These are phyloP conservation scores for Leishmania aethiopica DNA, from an alignment of 208 protist genomes.

Conservation along the genomic window DNA sequence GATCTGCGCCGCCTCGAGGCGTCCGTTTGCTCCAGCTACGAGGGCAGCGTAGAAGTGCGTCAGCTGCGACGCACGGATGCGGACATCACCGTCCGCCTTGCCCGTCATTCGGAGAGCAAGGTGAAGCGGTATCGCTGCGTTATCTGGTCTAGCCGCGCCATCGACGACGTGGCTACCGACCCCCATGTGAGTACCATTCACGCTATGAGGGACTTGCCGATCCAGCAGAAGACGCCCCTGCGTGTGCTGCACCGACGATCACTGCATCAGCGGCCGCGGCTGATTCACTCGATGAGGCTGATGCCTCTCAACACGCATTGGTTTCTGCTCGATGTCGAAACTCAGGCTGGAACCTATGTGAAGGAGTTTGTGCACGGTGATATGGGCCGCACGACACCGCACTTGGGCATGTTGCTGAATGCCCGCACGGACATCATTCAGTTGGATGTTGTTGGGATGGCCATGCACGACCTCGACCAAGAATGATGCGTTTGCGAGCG, in stretches of 20 bases:
- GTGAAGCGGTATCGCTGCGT: slow-evolving; percentile 91
- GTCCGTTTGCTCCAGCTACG: slow-evolving; percentile 61
- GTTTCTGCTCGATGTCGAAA: slow-evolving; percentile 91
- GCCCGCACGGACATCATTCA: slow-evolving; percentile 92
- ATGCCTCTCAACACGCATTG: slow-evolving; percentile 87
- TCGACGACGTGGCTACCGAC: slow-evolving; percentile 48
- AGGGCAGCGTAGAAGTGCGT: slow-evolving; percentile 70
- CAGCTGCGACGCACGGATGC: slow-evolving; percentile 62
- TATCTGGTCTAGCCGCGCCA: slow-evolving; percentile 75
- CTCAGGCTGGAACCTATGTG: slow-evolving; percentile 97
- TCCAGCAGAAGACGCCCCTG: slow-evolving; percentile 92
- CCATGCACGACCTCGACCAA: slow-evolving; percentile 61
- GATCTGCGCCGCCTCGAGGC: slow-evolving; percentile 52
- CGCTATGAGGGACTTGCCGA: slow-evolving; percentile 48
- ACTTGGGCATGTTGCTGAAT: slow-evolving; percentile 82
- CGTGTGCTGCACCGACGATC: slow-evolving; percentile 96
- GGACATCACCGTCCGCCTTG: slow-evolving; percentile 75
- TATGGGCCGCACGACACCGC: slow-evolving; percentile 93
- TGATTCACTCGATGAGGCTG: slow-evolving; percentile 84
- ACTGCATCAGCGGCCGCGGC: slow-evolving; percentile 68
- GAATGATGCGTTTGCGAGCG: slow-evolving; percentile 1
- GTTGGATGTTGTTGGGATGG: slow-evolving; percentile 95
- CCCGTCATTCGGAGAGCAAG: slow-evolving; percentile 88
- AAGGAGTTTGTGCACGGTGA: slow-evolving; percentile 99
- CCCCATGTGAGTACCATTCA: slow-evolving; percentile 44